Conservation (phyloP, 352 stramenopile genomes). For the Detonula confervacea region DNA sequence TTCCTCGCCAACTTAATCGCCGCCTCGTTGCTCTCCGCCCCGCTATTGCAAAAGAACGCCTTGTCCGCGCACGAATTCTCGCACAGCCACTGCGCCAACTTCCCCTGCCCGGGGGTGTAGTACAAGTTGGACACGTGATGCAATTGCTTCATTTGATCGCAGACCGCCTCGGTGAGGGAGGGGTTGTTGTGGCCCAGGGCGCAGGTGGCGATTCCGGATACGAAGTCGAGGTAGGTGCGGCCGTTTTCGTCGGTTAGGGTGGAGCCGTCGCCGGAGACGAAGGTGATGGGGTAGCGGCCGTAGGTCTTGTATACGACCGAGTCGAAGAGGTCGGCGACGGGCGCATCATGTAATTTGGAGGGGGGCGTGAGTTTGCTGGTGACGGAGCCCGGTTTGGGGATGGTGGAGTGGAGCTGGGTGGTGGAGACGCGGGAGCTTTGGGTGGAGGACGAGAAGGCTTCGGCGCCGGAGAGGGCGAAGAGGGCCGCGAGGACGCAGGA, state of each 20-base stretch:
- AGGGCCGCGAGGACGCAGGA: conserved; percentile 29
- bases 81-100: conserved; percentile 93
- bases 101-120: conserved; percentile 92
- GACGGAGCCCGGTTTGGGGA: conserved; percentile 12
- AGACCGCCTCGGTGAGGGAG: conserved; percentile 87
- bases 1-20: conserved; percentile 87
- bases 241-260: conserved; percentile 91
- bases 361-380: conserved; percentile 30
- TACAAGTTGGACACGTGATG: conserved; percentile 98
- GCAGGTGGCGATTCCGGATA: conserved; percentile 91
- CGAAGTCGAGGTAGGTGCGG: conserved; percentile 92
- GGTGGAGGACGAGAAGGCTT: not conserved
- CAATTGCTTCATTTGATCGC: conserved; percentile 87
- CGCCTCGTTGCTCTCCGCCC: conserved; percentile 87
- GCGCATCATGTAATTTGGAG: conserved; percentile 30
- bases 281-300: conserved; percentile 61
- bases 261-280: conserved; percentile 88
- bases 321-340: conserved; percentile 43
- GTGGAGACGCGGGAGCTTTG: not conserved
- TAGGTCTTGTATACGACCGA: conserved; percentile 59
- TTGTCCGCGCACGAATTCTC: conserved; percentile 94
- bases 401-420: conserved; percentile 4
- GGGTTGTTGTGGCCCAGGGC: conserved; percentile 89
- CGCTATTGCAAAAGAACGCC: conserved; percentile 98
- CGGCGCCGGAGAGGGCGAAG: conserved; percentile 15